These are phyloP conservation scores for Hemileccinum impolitum DNA, from an alignment of 768 basidiomycete species.

Conservation along the genomic window DNA sequence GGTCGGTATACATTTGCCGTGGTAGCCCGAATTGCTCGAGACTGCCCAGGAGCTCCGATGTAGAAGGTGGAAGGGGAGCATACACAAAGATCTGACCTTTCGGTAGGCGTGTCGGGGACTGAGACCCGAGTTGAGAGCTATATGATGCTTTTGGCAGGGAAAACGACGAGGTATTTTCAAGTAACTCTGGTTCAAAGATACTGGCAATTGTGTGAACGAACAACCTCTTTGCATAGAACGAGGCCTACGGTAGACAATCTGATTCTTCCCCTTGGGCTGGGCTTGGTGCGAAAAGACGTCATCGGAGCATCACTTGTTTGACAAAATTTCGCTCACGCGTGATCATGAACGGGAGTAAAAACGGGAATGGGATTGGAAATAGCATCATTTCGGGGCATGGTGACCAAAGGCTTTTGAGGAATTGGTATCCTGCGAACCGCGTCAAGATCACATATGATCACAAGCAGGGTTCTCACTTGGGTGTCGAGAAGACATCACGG, in stretches of 20 bases:
- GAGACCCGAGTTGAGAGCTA: constrained; percentile 5
- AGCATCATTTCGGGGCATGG: background rate
- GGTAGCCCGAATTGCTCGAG: constrained; percentile 49
- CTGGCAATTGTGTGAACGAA: constrained; percentile 1
- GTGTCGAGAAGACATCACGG: constrained; percentile 9
- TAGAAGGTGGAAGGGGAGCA: constrained; percentile 46
- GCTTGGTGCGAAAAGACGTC: constrained; percentile 5
- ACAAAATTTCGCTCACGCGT: constrained; percentile 7
- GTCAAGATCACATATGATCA: background rate
- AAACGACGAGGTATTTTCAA: background rate
- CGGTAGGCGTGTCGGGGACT: background rate
- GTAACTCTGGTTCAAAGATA: constrained; percentile 13
- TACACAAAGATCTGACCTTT: constrained; percentile 40
- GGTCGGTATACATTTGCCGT: constrained; percentile 65
- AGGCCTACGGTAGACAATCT: constrained; percentile 19
- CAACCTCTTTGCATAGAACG: background rate
- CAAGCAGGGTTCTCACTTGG: background rate
- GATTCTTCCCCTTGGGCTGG: constrained; percentile 11
- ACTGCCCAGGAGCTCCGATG: constrained; percentile 42
- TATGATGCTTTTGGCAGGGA: constrained; percentile 18
- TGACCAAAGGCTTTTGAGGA: background rate
- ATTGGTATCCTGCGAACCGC: background rate
- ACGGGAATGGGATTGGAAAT: constrained; percentile 2
- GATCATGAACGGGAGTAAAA: constrained; percentile 1
- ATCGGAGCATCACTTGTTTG: background rate